phyloP scores from a whole-genome alignment of 2,329 filamentous ascomycete species.

The Microsporum canis region DNA sequence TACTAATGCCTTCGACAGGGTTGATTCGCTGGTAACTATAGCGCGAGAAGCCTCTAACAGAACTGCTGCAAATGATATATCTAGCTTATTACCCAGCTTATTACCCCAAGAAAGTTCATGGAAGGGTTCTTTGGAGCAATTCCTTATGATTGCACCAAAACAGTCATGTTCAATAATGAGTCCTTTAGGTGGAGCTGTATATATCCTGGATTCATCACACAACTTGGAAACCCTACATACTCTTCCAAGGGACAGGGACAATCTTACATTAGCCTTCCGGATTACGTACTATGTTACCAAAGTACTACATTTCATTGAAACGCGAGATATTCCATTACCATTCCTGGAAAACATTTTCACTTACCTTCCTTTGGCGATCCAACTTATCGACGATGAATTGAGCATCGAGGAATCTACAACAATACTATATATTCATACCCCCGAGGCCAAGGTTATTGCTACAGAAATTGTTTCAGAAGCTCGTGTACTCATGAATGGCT shows the following conservation, averaged over 20 bases:
- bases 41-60: constrained; percentile 39
- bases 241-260: constrained; percentile 46
- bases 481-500: constrained; percentile 37
- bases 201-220: constrained; percentile 41
- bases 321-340: constrained; percentile 24
- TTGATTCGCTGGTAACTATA: constrained; percentile 47
- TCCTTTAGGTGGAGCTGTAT: constrained; percentile 57
- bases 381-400: constrained; percentile 50
- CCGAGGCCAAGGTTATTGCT: constrained; percentile 43
- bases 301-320: constrained; percentile 40
- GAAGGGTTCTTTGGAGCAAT: constrained; percentile 48
- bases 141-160: constrained; percentile 34
- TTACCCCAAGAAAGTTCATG: constrained; percentile 56
- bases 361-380: constrained; percentile 43
- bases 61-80: constrained; percentile 19
- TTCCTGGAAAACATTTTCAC: constrained; percentile 34
- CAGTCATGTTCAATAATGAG: constrained; percentile 63
- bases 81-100: constrained; percentile 34
- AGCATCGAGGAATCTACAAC: constrained; percentile 45
- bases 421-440: constrained; percentile 39
- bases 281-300: constrained; percentile 60
- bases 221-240: neutral
- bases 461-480: constrained; percentile 43
- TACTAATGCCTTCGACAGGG: constrained; percentile 32
- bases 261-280: constrained; percentile 60